Evolutionary conservation across 805 yeast genomes (phyloP).

Genomic region (Tetrapisispora pingtungensis): DNA sequence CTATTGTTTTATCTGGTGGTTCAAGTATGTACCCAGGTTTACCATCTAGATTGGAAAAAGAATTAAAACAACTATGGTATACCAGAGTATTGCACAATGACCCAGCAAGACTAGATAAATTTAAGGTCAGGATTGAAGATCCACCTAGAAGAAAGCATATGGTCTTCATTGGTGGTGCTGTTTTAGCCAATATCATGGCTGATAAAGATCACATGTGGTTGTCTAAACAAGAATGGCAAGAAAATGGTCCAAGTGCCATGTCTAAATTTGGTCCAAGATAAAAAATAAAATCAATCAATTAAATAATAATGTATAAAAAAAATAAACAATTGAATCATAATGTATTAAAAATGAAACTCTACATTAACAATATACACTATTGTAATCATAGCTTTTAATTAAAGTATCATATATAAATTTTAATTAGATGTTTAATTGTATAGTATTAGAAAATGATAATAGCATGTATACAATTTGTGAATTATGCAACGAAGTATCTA

Average conservation of each 20-base stretch:
- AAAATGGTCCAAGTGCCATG: slow-evolving; percentile 80
- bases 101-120: slow-evolving; percentile 75
- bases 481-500: no score
- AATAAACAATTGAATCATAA: not conserved
- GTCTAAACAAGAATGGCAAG: slow-evolving; percentile 93
- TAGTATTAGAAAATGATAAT: no score
- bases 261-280: slow-evolving; percentile 87
- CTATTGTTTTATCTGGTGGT: slow-evolving; percentile 93
- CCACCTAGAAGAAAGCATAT: slow-evolving; percentile 98
- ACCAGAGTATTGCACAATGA: slow-evolving; percentile 81
- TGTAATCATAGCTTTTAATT: not conserved
- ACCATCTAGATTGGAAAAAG: slow-evolving; percentile 91
- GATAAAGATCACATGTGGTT: slow-evolving; percentile 99
- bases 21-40: slow-evolving; percentile 98
- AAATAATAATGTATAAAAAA: not conserved
- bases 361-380: not conserved
- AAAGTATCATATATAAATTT: no score
- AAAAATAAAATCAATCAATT: slow-evolving; percentile 7
- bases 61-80: slow-evolving; percentile 92
- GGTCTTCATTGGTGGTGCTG: slow-evolving; percentile 99
- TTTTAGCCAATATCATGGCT: slow-evolving; percentile 93
- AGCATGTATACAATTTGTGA: no score
- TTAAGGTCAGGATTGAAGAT: slow-evolving; percentile 94
- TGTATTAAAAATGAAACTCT: not conserved
- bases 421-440: no score